Evolutionary conservation across 2,329 filamentous ascomycete species (phyloP), one percentile per base, ranked within the genome.

Genomic region (Hypoxylon sp.): DNA sequence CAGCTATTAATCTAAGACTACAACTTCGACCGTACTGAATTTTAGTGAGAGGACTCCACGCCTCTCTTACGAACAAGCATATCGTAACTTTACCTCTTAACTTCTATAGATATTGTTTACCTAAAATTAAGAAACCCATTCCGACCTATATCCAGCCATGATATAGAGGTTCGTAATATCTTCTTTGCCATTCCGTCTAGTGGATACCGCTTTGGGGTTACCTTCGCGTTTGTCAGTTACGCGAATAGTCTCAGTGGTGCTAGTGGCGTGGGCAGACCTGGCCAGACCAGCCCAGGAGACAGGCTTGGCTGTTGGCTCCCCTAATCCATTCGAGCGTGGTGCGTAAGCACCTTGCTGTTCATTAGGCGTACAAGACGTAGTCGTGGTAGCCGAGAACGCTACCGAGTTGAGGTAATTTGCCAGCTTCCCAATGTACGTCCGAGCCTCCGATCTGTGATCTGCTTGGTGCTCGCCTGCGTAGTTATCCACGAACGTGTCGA

Each of bases 161-260:
- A n/a, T n/a, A n/a, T n/a, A n/a, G n/a, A n/a, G n/a, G n/a, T n/a
- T n/a, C n/a, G n/a, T n/a, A n/a, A n/a, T n/a, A n/a, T n/a, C n/a
- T n/a, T 46, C 20, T 46, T 46, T 46, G 19, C 19, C 20, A 24
- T 46, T 46, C 19, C 20, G 20, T 46, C 19, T 46, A 46, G 19
- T 10, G 20, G 19, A n/a, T 46, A 20, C 19, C 19, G 19, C 20
- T 46, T 46, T 46, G 19, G 19, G 19, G 43, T 46, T 46, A 46
- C 20, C n/a, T n/a, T n/a, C n/a, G n/a, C n/a, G n/a, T n/a, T n/a
- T n/a, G n/a, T n/a, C n/a, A n/a, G n/a, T n/a, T n/a, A n/a, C n/a
- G n/a, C n/a, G n/a, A n/a, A n/a, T n/a, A n/a, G n/a, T n/a, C n/a
- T n/a, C n/a, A n/a, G n/a, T n/a, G n/a, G n/a, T n/a, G n/a, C 24